Conservation (phyloP, 148 eudicot genomes). For the Rhododendron molle region DNA sequence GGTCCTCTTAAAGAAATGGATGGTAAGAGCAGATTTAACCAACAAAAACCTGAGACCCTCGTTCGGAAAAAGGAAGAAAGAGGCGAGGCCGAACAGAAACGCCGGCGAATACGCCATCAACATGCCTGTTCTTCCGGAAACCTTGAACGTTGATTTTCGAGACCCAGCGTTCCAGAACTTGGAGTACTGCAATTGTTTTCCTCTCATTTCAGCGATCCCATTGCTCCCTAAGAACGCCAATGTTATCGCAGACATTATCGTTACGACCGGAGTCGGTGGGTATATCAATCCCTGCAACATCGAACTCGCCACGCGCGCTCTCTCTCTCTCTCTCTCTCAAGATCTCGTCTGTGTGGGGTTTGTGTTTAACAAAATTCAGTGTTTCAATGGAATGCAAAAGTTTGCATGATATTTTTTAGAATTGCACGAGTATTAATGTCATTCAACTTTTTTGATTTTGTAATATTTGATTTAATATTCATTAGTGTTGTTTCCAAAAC, state of each 20-base stretch:
- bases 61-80: background rate
- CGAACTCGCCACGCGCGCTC: background rate
- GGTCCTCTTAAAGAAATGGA: background rate
- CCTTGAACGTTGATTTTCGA: background rate
- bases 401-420: no score
- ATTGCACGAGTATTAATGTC: no score
- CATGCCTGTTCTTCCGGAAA: conserved; percentile 22
- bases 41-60: background rate
- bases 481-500: no score
- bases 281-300: background rate
- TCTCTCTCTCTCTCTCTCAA: background rate
- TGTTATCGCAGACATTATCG: background rate
- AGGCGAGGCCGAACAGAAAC: background rate
- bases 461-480: no score
- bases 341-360: no score
- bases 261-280: background rate
- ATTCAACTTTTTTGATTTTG: no score
- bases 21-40: background rate
- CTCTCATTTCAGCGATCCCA: conserved; percentile 28
- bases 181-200: conserved; percentile 39
- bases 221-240: conserved; percentile 6
- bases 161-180: conserved; percentile 20
- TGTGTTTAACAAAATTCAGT: no score
- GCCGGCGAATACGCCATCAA: background rate
- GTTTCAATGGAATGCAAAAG: no score